Base-by-base conservation (phyloP, 2,329 filamentous ascomycete species). In the Neodidymelliopsis sp. region DNA sequence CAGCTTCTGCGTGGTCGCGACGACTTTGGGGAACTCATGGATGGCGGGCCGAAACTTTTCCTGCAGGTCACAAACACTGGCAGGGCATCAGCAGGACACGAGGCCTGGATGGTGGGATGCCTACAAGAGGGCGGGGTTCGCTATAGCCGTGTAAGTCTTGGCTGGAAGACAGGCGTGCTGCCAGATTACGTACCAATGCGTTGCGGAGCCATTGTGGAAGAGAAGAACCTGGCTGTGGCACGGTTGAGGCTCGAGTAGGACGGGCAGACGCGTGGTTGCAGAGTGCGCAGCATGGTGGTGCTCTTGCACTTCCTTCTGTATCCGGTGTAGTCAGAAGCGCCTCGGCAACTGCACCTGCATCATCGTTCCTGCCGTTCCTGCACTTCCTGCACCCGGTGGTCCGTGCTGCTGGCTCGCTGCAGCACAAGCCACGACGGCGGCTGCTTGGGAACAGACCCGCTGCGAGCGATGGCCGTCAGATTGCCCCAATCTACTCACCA, bases 11-110 rank as follows among this genome's bases (percentile, higher is more conserved):
- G 79, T 76, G 1, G 79, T 82, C 9, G 74, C 67, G 44, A 81
- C 69, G 22, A 97, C 82, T 70, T 89, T 91, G 56, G 90, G 84
- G 69, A 92, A 97, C 69, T 95, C 87, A 75, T 87, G 84, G 64
- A 97, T 96, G 46, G 86, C 87, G 7, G 80, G 79, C 53, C 90
- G 84, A 76, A 97, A 97, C 73, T 91, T 95, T 62, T 97, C 93
- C 77, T 97, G 93, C 56, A 97, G 81, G 69, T 97, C 93, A 77
- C 93, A 97, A 69, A 97, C 84, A 66, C 92, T 97, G 51, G 25
- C 6, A 40, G 15, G 9, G 45, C 20, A 53, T 71, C 53, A 71
- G 65, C 50, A 44, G 16, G 31, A 42, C 33, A 28, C 12, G 34
- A 8, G 41, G 24, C 23, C 23, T 42, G 38, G 36, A 19, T 25